Evolutionary conservation across 2,329 filamentous ascomycete genomes (phyloP), one percentile per base, ranked within the genome.

Genomic region (Diplocarpon mali): DNA sequence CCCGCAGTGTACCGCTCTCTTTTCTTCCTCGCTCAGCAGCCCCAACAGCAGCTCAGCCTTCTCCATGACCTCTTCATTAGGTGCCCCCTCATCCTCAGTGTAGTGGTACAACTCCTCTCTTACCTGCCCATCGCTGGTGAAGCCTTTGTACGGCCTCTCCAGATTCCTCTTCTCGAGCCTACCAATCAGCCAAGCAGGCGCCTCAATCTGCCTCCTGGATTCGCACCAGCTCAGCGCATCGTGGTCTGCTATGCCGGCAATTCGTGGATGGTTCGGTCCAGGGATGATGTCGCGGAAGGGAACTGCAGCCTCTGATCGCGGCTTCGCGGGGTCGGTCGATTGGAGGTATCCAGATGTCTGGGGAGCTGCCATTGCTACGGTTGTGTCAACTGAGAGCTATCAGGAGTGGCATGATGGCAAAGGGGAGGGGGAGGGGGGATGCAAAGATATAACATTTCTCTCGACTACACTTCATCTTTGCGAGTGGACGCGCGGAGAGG

Each of bases 161-260:
- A 60, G 32, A 39, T 58, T 59, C 49, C 54, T 57, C 31, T 53
- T 55, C 28, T 59, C 56, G 35, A 60, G 43, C 5, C 56, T 49
- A 42, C 58, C 55, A 42, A 60, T 60, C 47, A 60, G 43, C 57
- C 57, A 60, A 13, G 55, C 56, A 8, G 57, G 55, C 2, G 56
- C 57, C 15, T 57, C 56, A 35, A 60, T 59, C 40, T 58, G 50
- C 32, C 55, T 54, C 9, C 57, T 44, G 14, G 55, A 58, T 24
- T 60, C 56, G 38, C 55, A 58, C 57, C 56, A 58, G 39, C 51
- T 56, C 30, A 53, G 35, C 5, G 57, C 57, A 48, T 51, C 47
- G 24, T 58, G 54, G 17, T 56, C 42, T 37, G 36, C 47, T 36
- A 60, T 60, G n/a, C 57, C 57, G 2, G 54, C 49, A 43, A 59